Base-by-base conservation (phyloP, 2,329 filamentous ascomycete species). In the Neospermospora avenae region DNA sequence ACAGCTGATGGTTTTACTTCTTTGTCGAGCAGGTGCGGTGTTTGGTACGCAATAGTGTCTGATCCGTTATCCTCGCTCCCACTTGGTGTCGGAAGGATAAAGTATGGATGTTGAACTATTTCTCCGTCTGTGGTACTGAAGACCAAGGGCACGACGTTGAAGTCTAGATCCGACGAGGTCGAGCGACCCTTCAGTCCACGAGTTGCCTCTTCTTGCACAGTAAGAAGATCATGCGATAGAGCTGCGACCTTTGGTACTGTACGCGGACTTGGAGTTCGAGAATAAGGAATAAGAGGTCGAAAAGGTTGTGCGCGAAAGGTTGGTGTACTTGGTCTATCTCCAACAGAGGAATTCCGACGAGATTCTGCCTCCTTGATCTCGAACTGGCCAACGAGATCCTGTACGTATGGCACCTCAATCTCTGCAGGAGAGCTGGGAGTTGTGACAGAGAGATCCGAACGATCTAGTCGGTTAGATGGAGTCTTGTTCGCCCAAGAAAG, bases 401-500 rank as follows among this genome's bases (percentile, higher is more conserved):
- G 53, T 22, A 63, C 54, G 18, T 46, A 55, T 18, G 41, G 37
- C 35, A 22, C 31, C 8, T 45, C 35, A 20, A 48, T 31, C 42
- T 45, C 35, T 14, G 34, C 42, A 39, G 55, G 55, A 39, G 44
- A 39, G 41, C 42, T 48, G 8, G 45, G 45, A 28, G 41, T 44
- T 11, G 37, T 44, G 13, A 48, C 44, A 54, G 54, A 42, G 35
- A 41, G 41, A 20, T 52, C 55, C 24, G 58, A 55, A 37, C 25
- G 51, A 10, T 52, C 31, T 37, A 60, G 20, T 44, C 34, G 48
- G 53, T 45, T 37, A 31, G 54, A 48, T 46, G 56, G 46, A 37
- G 59, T 48, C 18, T 58, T 51, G 52, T 60, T 61, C 53, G 60
- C 59, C 62, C 61, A 64, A 41, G 52, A 34, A 39, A 61, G 55